These are phyloP conservation scores for Helminthosporium solani DNA, from an alignment of 2,329 filamentous ascomycete species.

Conservation along the genomic window DNA sequence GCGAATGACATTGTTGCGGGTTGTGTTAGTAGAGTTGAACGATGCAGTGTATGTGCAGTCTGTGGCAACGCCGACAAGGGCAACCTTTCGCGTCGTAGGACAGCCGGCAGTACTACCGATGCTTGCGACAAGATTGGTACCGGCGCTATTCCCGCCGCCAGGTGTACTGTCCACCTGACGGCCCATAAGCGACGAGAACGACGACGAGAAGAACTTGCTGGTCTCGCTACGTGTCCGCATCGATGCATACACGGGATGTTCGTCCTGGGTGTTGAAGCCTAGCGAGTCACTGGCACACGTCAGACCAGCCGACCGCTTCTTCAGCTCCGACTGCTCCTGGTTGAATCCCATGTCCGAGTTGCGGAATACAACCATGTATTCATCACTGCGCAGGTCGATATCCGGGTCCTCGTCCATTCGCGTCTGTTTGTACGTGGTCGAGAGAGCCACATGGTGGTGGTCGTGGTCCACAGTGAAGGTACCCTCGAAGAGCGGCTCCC, in stretches of 20 bases:
- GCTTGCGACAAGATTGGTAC: slow-evolving; percentile 72
- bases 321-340: slow-evolving; percentile 62
- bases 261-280: slow-evolving; percentile 71
- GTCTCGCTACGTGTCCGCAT: slow-evolving; percentile 57
- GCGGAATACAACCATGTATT: slow-evolving; percentile 87
- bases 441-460: slow-evolving; percentile 82
- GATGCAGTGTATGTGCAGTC: slow-evolving; percentile 83
- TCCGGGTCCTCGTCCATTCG: slow-evolving; percentile 68
- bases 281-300: slow-evolving; percentile 75
- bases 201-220: slow-evolving; percentile 56
- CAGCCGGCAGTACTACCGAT: slow-evolving; percentile 86
- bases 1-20: slow-evolving; percentile 73
- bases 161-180: slow-evolving; percentile 67
- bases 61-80: slow-evolving; percentile 85
- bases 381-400: slow-evolving; percentile 58
- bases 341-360: slow-evolving; percentile 73
- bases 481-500: slow-evolving; percentile 81
- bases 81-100: slow-evolving; percentile 85
- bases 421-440: slow-evolving; percentile 70
- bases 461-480: slow-evolving; percentile 79
- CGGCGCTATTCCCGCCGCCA: slow-evolving; percentile 71
- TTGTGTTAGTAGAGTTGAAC: slow-evolving; percentile 70
- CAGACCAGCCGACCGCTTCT: slow-evolving; percentile 51
- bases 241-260: slow-evolving; percentile 64
- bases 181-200: slow-evolving; percentile 67